Base-by-base conservation (phyloP, 1,284 basidiomycete species). In the Ustilago crameri region DNA sequence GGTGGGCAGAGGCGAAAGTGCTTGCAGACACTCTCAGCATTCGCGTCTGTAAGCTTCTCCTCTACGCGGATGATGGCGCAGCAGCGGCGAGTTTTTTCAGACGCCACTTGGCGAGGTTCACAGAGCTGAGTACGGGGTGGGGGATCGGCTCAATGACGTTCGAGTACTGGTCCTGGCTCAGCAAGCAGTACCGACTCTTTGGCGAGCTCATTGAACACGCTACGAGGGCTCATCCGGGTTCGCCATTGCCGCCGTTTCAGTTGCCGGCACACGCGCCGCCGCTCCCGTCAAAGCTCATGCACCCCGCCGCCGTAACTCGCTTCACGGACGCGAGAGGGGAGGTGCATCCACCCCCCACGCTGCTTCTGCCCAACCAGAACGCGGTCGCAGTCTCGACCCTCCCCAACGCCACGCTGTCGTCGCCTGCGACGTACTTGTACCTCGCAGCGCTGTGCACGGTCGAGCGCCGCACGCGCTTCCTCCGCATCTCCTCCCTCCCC, bases 1-100 rank as follows among this genome's bases (percentile, higher is more conserved):
- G 95, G 27, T 98, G 95, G 95, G 94, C 95, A 3, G 95, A 98
- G 84, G 95, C 94, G 1, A 97, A 96, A 81, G 95, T 98, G 2
- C 87, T 98, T 2, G 92, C 92, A 0, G 95, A 98, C 30, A 78
- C 78, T 15, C 60, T 83, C 9, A 61, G 55, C 37, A 30, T 83
- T 8, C 64, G 79, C 5, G 75, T 82, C 15, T 58, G 61, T 37
- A 79, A 75, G 45, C 85, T 96, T 5, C 91, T 92, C 78, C 86
- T 98, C 7, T 98, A 98, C 84, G 90, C 91, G 70, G 90, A 90
- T 67, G 91, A 94, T 64, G 66, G 52, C 1, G 89, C 91, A 30
- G 85, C 89, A 0, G 87, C 92, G 1, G 90, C 92, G 0, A 69
- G 70, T 0, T 91, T 94, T 63, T 91, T 95, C 79, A 90, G 89